A percentile compares a stretch with the other conserved stretches of the same genome.
These are phyloP conservation scores for Xylaria intraflava DNA, from an alignment of 495 filamentous ascomycete species.

Conservation along the genomic window DNA sequence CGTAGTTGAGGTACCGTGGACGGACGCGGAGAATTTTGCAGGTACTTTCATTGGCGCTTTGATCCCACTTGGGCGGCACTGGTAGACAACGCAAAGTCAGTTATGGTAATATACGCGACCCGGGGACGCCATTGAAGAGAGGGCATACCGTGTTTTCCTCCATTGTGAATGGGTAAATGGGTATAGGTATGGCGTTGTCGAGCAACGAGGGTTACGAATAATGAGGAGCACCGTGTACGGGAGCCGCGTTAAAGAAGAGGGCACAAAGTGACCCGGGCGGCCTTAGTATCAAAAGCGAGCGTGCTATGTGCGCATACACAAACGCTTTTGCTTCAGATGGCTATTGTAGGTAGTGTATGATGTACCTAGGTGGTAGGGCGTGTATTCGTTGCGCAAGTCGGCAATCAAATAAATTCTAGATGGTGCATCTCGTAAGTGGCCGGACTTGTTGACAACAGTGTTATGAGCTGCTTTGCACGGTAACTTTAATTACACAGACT, in stretches of 20 bases:
- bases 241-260: neutral
- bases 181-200: conserved; percentile 14
- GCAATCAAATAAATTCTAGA: too few relatives aligned
- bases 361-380: too few relatives aligned
- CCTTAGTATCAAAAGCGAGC: neutral
- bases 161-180: conserved; percentile 27
- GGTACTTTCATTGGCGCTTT: conserved; percentile 2
- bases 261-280: neutral
- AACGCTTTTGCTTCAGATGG: too few relatives aligned
- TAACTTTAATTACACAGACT: neutral
- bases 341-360: too few relatives aligned
- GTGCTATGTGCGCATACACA: too few relatives aligned
- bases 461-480: neutral
- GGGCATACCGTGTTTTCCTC: conserved; percentile 39
- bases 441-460: neutral
- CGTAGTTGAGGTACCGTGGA: neutral
- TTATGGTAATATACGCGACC: neutral
- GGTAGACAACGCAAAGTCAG: conserved; percentile 7
- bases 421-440: too few relatives aligned
- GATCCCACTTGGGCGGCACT: conserved; percentile 13
- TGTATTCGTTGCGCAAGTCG: too few relatives aligned
- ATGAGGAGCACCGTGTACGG: neutral
- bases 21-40: conserved; percentile 9
- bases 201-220: neutral
- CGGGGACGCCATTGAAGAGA: neutral